Evolutionary conservation across 129 eudicot genomes (phyloP), one percentile per base, ranked within the genome.

Genomic region (Heracleum sosnowskyi): DNA sequence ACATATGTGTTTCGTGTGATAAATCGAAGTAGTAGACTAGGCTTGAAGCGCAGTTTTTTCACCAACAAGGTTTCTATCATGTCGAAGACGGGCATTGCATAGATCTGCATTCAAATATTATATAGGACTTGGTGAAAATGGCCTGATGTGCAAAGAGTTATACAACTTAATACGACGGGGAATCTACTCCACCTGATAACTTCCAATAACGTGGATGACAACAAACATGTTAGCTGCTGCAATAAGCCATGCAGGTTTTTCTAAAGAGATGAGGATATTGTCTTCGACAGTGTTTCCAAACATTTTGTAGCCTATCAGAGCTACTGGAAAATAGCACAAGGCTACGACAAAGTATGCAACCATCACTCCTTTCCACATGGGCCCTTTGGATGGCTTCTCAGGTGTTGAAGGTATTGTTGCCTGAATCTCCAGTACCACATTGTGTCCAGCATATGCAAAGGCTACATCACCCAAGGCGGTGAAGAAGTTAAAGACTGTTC

Each of bases 361-460:
- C 24, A 86, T 20, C 53, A 86, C 91, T 51, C 97, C 93, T 81
- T 72, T 89, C 97, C 93, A 89, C 97, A 91, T 89, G 45, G 97
- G 90, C 33, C 81, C 87, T 82, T 91, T 91, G 29, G 93, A 91
- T 72, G 93, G 97, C 81, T 82, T 89, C 44, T 84, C 89, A 4
- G 94, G 92, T 7, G 97, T 89, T 5, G 94, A 91, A 86, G 94
- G 94, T 31, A 87, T 87, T 33, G 92, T 89, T 72, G 94, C 97
- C 78, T 91, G 97, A 31, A 91, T 91, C 77, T 89, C 94, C 79
- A 91, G 77, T 68, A 92, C 97, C 79, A 92, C 95, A 68, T 92
- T 92, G 83, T 89, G 97, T 24, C 95, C 97, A 0, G 97, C 94
- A 39, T 87, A 92, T 42, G 95, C 92, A 73, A 92, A 92, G n/a